phyloP scores from a whole-genome alignment of 2,329 filamentous ascomycete species.

The Tolypocladium pustulatum region DNA sequence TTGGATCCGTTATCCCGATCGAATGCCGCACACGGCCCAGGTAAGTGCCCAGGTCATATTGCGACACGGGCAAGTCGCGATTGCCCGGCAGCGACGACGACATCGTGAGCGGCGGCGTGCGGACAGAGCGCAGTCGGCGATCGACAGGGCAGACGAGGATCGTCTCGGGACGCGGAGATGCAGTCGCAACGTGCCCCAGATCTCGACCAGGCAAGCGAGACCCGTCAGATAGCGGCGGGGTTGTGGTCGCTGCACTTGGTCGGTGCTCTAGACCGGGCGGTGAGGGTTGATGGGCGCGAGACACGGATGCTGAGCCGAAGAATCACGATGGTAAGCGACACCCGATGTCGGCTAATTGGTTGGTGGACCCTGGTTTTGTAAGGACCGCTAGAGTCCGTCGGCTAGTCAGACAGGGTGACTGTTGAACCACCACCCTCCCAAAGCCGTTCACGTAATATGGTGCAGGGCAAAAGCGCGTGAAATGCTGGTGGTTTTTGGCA shows the following conservation, averaged over 20 bases:
- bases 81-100: conserved; percentile 54
- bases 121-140: background rate
- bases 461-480: background rate
- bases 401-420: background rate
- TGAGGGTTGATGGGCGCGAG: background rate
- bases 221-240: background rate
- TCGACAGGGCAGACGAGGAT: background rate
- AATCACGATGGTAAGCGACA: conserved; percentile 3
- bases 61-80: conserved; percentile 81
- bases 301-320: background rate
- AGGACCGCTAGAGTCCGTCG: background rate
- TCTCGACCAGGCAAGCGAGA: background rate
- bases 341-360: conserved; percentile 2
- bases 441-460: background rate
- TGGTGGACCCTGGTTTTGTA: background rate
- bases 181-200: background rate
- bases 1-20: conserved; percentile 83
- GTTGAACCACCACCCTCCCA: background rate
- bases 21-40: conserved; percentile 90
- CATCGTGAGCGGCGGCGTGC: conserved; percentile 30
- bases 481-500: background rate
- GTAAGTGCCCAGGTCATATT: conserved; percentile 88
- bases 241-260: background rate
- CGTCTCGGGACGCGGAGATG: background rate
- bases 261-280: background rate